Base-by-base conservation (phyloP, 208 protist species). In the Crithidia thermophila region DNA sequence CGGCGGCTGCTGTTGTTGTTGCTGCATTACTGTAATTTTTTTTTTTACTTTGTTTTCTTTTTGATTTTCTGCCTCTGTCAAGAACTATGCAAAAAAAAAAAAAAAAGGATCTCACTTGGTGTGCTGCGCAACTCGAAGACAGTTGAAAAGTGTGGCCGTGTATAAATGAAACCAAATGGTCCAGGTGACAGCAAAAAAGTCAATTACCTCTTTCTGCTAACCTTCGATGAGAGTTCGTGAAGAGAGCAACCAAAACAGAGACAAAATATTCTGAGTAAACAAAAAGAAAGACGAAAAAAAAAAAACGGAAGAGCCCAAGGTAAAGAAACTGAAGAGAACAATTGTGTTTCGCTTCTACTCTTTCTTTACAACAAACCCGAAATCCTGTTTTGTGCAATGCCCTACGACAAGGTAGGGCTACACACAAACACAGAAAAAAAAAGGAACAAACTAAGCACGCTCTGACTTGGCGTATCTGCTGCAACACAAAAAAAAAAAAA, bases 231-330 rank as follows among this genome's bases (percentile, higher is more conserved):
- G 39, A 16, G 39, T 18, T 18, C 13, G 16, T 43, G 39, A 16
- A 43, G 39, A 43, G 39, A 16, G 13, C 13, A 43, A 16, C 13
- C 13, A 16, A 43, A 43, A 16, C 13, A 43, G 16, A 55, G 20
- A 25, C 50, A 33, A n/a, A n/a, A 61, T 61, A 2, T 30, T 30
- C 13, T 13, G 21, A 57, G 11, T 13, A 39, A 21, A 60, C 11
- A 50, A 60, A 50, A 59, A 50, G 51, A 60, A 9, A 56, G 40
- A 31, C 13, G n/a, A 50, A 23, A 49, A 21, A 58, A 20, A 58
- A 14, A 49, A 39, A 42, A 20, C 21, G 37, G 6, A 57, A 14
- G 47, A 8, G 50, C n/a, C n/a, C n/a, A n/a, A n/a, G n/a, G n/a
- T n/a, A n/a, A n/a, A n/a, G n/a, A n/a, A n/a, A n/a, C n/a, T n/a